phyloP scores from a whole-genome alignment of 805 yeast genomes.

The Saturnispora gosingensis region DNA sequence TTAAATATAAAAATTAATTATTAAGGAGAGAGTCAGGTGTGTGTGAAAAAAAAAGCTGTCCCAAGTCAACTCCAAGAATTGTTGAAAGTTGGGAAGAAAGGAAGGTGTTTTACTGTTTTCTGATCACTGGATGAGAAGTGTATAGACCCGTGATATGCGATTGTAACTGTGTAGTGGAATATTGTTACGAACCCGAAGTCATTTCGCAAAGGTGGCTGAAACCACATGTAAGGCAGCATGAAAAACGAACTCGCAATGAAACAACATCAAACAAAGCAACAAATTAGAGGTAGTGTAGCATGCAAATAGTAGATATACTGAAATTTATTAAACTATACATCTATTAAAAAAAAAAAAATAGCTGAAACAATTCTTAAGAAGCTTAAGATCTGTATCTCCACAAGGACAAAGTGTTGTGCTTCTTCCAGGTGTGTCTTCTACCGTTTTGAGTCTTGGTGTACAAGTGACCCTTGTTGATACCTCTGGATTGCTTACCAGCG shows the following conservation, averaged over 20 bases:
- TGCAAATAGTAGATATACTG: not conserved
- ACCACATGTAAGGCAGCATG: too few species aligned
- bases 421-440: constrained; percentile 99
- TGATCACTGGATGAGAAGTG: too few species aligned
- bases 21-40: constrained; percentile 4
- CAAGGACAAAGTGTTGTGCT: constrained; percentile 94
- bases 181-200: too few species aligned
- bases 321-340: not conserved
- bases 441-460: constrained; percentile 98
- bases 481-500: constrained; percentile 98
- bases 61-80: not conserved
- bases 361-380: not conserved
- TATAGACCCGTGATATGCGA: too few species aligned
- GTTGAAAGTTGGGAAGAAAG: not conserved
- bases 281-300: too few species aligned
- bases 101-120: too few species aligned
- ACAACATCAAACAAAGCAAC: too few species aligned
- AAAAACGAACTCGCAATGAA: too few species aligned
- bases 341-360: not conserved
- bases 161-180: too few species aligned
- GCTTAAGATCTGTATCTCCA: constrained; percentile 96
- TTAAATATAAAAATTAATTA: not conserved
- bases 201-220: too few species aligned
- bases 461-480: constrained; percentile 99
- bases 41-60: not conserved